A percentile compares a stretch with the other conserved stretches of the same genome.
Conservation (phyloP, 208 protist species). For the Porcisia hertigi region DNA sequence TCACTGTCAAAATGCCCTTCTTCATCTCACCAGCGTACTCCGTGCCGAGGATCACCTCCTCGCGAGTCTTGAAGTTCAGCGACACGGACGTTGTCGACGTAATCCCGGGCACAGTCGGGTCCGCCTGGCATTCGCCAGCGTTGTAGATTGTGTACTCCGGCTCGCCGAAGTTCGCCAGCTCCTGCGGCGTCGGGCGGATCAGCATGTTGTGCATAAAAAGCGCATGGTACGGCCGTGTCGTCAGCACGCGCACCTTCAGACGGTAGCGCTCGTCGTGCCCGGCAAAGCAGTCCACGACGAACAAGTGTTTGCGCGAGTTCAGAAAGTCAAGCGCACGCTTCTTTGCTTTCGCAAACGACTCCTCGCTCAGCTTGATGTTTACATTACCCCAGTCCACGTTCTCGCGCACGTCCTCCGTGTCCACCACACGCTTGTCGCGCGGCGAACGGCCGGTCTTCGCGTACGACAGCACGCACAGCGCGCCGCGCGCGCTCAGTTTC, state of each 20-base stretch:
- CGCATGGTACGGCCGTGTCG: slow-evolving; percentile 94
- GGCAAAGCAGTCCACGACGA: slow-evolving; percentile 94
- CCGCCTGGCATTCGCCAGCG: slow-evolving; percentile 90
- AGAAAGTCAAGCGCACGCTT: slow-evolving; percentile 93
- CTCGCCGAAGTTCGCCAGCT: slow-evolving; percentile 92
- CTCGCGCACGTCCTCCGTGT: slow-evolving; percentile 59
- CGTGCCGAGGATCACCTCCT: slow-evolving; percentile 96
- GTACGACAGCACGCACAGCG: slow-evolving; percentile 84
- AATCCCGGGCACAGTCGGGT: slow-evolving; percentile 88
- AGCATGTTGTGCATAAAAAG: slow-evolving; percentile 98
- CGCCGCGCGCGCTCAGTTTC: slow-evolving; percentile 81
- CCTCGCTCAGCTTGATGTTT: slow-evolving; percentile 91
- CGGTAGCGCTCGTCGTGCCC: slow-evolving; percentile 92
- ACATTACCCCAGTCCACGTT: slow-evolving; percentile 95
- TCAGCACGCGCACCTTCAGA: slow-evolving; percentile 94
- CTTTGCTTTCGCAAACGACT: slow-evolving; percentile 92
- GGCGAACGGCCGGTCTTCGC: slow-evolving; percentile 93
- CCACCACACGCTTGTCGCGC: slow-evolving; percentile 94
- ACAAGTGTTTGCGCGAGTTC: slow-evolving; percentile 90
- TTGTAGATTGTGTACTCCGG: slow-evolving; percentile 97
- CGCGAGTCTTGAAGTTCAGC: slow-evolving; percentile 83
- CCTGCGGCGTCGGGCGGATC: slow-evolving; percentile 90
- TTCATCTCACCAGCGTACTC: slow-evolving; percentile 98
- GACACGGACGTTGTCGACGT: slow-evolving; percentile 70
- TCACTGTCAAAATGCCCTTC: slow-evolving; percentile 97